Evolutionary conservation across 2,329 filamentous ascomycete genomes (phyloP), one percentile per base, ranked within the genome.

Genomic region (Exophiala sp.): DNA sequence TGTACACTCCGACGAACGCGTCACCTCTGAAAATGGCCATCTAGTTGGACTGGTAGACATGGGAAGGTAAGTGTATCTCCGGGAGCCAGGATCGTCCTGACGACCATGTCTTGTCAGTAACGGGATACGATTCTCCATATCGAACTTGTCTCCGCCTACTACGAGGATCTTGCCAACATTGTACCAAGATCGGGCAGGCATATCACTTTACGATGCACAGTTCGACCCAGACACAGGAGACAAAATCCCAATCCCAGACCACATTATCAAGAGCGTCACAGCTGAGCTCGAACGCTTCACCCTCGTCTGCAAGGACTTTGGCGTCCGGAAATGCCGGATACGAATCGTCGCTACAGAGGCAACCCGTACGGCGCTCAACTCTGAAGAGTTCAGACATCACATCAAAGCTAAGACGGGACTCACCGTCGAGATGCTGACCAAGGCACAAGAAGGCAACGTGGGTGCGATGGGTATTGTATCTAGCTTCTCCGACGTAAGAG

Each of bases 121-220:
- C 75, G 91, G 91, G 63, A 91, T 96, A 65, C 89, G 91, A 50
- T 95, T 95, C 76, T 92, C 89, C 34, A 89, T 96, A 64, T 89
- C 90, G 4, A 85, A 90, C 61, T 78, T 95, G 12, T 81, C 85
- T 4, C 85, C 87, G 20, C 82, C 84, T 3, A 82, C 76, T 34
- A 78, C 87, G 21, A 86, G 90, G 24, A 82, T 91, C 21, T 78
- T 95, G 39, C 84, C 80, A 12, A 91, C 87, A 24, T 64, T 95
- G 50, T 94, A 89, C 71, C 82, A 87, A 63, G 83, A 90, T 64
- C 85, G 91, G 4, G 86, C 84, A 7, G 81, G 79, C 18, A 94
- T 96, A 54, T 96, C 91, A 1, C 80, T 96, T 11, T 95, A 94
- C 71, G 90, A 95, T 65, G 89, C 89, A 1, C 71, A 88, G 75